Base-by-base conservation (phyloP, 2,329 filamentous ascomycete genomes). In the Phialophora tarda region DNA sequence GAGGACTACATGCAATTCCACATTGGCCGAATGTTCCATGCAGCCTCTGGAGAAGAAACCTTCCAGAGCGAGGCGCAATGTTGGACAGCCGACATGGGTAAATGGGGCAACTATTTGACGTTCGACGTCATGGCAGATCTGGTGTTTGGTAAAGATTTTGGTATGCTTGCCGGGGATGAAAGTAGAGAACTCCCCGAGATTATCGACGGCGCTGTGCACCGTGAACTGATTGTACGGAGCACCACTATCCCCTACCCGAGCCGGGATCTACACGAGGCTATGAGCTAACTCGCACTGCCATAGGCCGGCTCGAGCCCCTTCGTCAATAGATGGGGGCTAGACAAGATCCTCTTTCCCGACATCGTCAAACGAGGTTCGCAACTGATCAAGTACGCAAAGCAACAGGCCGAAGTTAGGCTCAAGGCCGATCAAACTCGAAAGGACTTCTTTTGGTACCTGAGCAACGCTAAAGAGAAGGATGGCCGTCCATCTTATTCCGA, bases 111-210 rank as follows among this genome's bases (percentile, higher is more conserved):
- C 28, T 78, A 71, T 51, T 74, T 74, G 1, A 77, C 76, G 1
- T 81, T 81, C 59, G 78, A 82, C 61, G 74, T 81, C 21, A 76
- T 81, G 48, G 78, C 78, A 0, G 78, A 81, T 34, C 62, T 82
- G 0, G 72, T 75, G 0, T 81, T 81, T 56, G 79, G 79, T 0
- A 76, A 80, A 38, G 64, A 74, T 0, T 82, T 82, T 65, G 72
- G 74, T 17, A 79, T 78, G 53, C 69, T 83, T 2, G 69, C 75
- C 28, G 73, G 74, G 3, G 73, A 72, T 1, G 72, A 76, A 12
- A 76, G 76, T 24, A 77, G 81, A 66, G 58, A 59, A 21, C 56
- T 69, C n/a, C 66, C 64, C 24, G 51, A 63, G 26, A 51, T 63
- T 30, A 57, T 63, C 41, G 58, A 60, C 28, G 58, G 26, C 17